These are phyloP conservation scores for Alternaria dauci DNA, from an alignment of 2,329 filamentous ascomycete species.

Conservation along the genomic window DNA sequence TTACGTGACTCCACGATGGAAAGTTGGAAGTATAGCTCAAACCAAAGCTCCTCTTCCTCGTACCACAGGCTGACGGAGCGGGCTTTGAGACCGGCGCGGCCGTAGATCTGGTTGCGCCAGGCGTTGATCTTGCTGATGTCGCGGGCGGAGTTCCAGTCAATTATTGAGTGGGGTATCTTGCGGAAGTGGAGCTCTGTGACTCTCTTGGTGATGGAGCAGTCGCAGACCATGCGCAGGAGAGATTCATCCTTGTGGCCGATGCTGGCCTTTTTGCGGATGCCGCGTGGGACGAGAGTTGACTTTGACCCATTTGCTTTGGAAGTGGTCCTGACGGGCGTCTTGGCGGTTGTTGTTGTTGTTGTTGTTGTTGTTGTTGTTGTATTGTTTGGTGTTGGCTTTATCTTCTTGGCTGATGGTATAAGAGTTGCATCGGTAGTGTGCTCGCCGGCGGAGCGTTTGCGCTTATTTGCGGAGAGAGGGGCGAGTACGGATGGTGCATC, in stretches of 20 bases:
- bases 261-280: constrained; percentile 18
- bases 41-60: constrained; percentile 26
- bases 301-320: background rate
- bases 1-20: constrained; percentile 21
- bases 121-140: constrained; percentile 35
- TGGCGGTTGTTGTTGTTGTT: background rate
- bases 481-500: background rate
- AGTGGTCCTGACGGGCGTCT: background rate
- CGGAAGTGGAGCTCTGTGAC: constrained; percentile 28
- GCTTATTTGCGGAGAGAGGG: background rate
- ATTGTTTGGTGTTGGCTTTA: background rate
- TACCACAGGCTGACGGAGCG: constrained; percentile 26
- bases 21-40: constrained; percentile 31
- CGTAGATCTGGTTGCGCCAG: constrained; percentile 37
- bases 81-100: constrained; percentile 28
- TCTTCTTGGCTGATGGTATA: background rate
- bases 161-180: constrained; percentile 21
- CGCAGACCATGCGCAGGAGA: constrained; percentile 27
- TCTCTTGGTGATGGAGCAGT: constrained; percentile 10
- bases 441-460: background rate
- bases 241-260: constrained; percentile 13
- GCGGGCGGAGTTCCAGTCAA: constrained; percentile 28
- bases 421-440: background rate
- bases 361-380: too few species aligned
- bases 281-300: constrained; percentile 19